phyloP scores from a whole-genome alignment of 805 yeast species.

The Vanderwaltozyma yarrowii region DNA sequence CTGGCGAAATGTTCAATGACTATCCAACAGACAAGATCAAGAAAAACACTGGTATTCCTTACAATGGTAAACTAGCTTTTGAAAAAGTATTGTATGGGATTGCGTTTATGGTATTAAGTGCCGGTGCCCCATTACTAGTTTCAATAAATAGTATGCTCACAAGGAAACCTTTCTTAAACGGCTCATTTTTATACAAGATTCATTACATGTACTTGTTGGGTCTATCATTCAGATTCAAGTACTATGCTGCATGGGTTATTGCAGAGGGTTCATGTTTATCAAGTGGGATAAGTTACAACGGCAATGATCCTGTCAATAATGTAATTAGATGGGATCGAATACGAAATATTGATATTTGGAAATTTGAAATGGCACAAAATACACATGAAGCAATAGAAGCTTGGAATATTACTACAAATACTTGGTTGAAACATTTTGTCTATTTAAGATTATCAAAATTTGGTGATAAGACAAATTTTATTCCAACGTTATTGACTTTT shows the following conservation, averaged over 20 bases:
- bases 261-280: constrained; percentile 94
- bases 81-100: constrained; percentile 60
- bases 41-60: constrained; percentile 71
- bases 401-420: constrained; percentile 95
- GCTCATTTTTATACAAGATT: constrained; percentile 40
- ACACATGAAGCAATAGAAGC: constrained; percentile 75
- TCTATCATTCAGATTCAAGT: constrained; percentile 64
- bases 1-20: constrained; percentile 69
- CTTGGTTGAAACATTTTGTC: constrained; percentile 86
- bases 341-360: constrained; percentile 67
- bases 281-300: constrained; percentile 88
- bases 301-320: constrained; percentile 55
- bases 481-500: constrained; percentile 76
- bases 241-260: constrained; percentile 88
- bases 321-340: constrained; percentile 78
- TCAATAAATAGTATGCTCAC: constrained; percentile 38
- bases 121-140: constrained; percentile 38
- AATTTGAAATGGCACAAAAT: constrained; percentile 79
- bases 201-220: constrained; percentile 61
- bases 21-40: constrained; percentile 49
- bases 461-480: constrained; percentile 76
- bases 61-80: constrained; percentile 63
- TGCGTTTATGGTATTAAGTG: constrained; percentile 51
- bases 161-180: constrained; percentile 31
- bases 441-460: constrained; percentile 69